Evolutionary conservation across 257 asterid species (phyloP), one percentile per base, ranked within the genome.

Genomic region (Verbena officinalis): DNA sequence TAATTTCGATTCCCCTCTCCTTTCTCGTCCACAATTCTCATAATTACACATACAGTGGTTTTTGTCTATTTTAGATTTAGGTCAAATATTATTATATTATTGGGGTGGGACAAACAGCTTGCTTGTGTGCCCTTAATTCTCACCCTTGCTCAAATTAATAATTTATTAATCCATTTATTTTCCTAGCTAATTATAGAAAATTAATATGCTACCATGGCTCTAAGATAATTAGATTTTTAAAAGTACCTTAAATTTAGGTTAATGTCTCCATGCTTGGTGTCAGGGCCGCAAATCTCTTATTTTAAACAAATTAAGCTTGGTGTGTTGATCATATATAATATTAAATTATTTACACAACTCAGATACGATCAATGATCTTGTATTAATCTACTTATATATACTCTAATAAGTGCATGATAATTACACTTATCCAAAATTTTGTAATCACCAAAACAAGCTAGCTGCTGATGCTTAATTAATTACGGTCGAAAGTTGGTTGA

Each of bases 81-180:
- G 94, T 83, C 86, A 83, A 86, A 81, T 74, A 64, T 53, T 77
- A 66, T 64, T 40, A 34, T 70, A 73, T 30, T 64, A 36, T 0
- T 12, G 3, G n/a, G n/a, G 7, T 30, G n/a, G 3, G 52, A 11
- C 52, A 15, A 8, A 2, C 11, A 4, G 23, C 49, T 77, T 79
- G 62, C 67, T 64, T 71, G 38, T 64, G 19, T 54, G 17, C 30
- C 59, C 52, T 67, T 64, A 59, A 68, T 49, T 46, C 44, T 44
- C n/a, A 34, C 23, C 5, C 33, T 27, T 36, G 22, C 10, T 39
- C 22, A 40, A 55, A 31, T 36, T 27, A 21, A 15, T 13, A 12
- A 12, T 33, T 51, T 63, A 68, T 36, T 46, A 27, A 66, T 71
- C 33, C 48, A 52, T 16, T 33, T 17, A 43, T 46, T 19, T 36